Evolutionary conservation across 176 grass and related monocot species (phyloP), one percentile per base, ranked within the genome.

Genomic region (Cymbopogon citratus): DNA sequence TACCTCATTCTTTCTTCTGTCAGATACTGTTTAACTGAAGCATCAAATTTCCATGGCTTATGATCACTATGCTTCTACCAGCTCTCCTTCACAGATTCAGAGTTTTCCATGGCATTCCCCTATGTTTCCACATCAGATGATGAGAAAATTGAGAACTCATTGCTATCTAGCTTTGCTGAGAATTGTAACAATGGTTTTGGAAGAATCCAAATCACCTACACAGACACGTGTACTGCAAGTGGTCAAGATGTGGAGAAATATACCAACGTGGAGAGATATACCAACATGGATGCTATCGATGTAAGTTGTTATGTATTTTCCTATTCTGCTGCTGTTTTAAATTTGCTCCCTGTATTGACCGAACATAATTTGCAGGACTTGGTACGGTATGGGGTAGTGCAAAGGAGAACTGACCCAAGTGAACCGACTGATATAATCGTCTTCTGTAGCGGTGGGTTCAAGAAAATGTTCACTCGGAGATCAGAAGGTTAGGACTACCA

Each of bases 31-130:
- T 59, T 83, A 23, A 48, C 44, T 71, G 12, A 81, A 23, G 14
- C 21, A 68, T 51, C 25, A 31, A 19, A 49, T 9, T 70, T 75
- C 35, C 66, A 23, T 33, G 16, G 14, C 40, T 77, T 75, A 44
- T 76, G 78, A 52, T 81, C n/a, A 1, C 3, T 80, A 69, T 81
- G 54, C 62, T 67, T 39, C 61, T 74, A 33, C 23, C 80, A 98
- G 92, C 49, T 70, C 23, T 88, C 87, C 8, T 93, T 95, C 63
- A 88, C 85, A 83, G 77, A 36, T 33, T 98, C 96, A 24, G 89
- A 98, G 41, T 93, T 98, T 85, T 95, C 87, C 46, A 90, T 98
- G 84, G 92, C 92, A 68, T 98, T 93, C 67, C 96, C 92, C 1
- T 95, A 95, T 80, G 90, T 95, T 79, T 80, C 81, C 78, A 75